phyloP scores from a whole-genome alignment of 768 basidiomycete genomes.

The Macrolepiota albuminosa region DNA sequence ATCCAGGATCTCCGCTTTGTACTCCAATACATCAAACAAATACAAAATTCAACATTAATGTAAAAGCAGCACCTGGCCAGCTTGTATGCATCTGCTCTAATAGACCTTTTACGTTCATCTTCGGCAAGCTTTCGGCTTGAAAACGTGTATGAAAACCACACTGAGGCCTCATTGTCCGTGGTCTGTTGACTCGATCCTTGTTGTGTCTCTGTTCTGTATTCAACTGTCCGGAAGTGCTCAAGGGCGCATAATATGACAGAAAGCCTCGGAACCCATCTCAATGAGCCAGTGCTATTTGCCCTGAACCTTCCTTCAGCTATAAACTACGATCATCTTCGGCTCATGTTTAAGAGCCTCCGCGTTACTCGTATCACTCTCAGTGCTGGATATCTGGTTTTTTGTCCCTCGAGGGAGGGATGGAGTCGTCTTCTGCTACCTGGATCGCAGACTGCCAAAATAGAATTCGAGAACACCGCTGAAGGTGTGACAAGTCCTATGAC shows the following conservation, averaged over 20 bases:
- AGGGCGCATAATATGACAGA: background rate
- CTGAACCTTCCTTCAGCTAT: background rate
- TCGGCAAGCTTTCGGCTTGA: background rate
- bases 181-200: background rate
- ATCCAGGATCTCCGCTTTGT: background rate
- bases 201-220: too few species aligned
- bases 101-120: background rate
- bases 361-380: slow-evolving; percentile 1
- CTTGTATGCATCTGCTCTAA: background rate
- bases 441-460: background rate
- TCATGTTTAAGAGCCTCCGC: background rate
- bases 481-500: background rate
- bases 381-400: background rate
- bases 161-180: background rate
- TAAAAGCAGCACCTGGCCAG: background rate
- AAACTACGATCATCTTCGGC: background rate
- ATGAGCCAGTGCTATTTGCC: background rate
- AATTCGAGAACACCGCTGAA: background rate
- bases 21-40: background rate
- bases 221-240: background rate
- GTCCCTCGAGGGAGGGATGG: background rate
- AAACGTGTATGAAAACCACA: background rate
- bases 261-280: background rate
- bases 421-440: background rate
- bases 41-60: background rate